These are phyloP conservation scores for Rhipidocladum racemiflorum DNA, from an alignment of 176 grass and related monocot genomes.

Conservation along the genomic window DNA sequence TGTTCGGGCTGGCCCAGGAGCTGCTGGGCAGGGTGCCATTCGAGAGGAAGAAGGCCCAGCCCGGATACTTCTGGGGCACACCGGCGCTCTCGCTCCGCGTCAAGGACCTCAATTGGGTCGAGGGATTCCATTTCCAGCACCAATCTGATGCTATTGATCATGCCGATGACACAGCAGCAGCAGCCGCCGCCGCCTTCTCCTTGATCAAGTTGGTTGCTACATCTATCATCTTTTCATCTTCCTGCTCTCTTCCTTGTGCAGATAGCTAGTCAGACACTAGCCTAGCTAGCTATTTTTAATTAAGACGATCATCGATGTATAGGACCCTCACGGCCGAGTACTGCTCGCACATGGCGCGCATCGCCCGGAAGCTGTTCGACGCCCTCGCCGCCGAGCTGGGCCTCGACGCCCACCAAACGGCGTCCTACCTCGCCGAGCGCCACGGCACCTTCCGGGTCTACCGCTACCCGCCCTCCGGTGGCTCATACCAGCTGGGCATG, in stretches of 20 bases:
- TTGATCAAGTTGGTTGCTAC: not conserved
- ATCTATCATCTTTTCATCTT: too few relatives aligned
- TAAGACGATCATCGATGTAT: not conserved
- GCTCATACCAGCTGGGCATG: constrained; percentile 49
- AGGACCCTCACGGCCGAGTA: constrained; percentile 53
- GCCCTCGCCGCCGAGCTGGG: constrained; percentile 36
- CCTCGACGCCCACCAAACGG: constrained; percentile 6
- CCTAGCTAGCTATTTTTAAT: too few relatives aligned
- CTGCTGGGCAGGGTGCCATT: constrained; percentile 34
- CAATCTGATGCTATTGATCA: not conserved
- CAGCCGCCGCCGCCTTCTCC: not conserved
- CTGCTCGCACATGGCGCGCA: constrained; percentile 61
- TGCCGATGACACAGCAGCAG: not conserved
- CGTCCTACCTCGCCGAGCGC: constrained; percentile 56
- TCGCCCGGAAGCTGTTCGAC: constrained; percentile 60
- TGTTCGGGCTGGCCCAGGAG: constrained; percentile 21
- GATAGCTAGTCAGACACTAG: too few relatives aligned
- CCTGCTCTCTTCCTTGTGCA: too few relatives aligned
- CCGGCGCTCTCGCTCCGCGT: constrained; percentile 50
- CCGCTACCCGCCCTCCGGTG: constrained; percentile 58
- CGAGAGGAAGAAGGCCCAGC: constrained; percentile 24
- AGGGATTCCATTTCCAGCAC: constrained; percentile 52
- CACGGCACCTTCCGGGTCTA: constrained; percentile 61
- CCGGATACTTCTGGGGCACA: constrained; percentile 76
- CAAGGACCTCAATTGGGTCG: constrained; percentile 66